These are phyloP conservation scores for Saccharomycopsis selenospora DNA, from an alignment of 805 yeast species.

Conservation along the genomic window DNA sequence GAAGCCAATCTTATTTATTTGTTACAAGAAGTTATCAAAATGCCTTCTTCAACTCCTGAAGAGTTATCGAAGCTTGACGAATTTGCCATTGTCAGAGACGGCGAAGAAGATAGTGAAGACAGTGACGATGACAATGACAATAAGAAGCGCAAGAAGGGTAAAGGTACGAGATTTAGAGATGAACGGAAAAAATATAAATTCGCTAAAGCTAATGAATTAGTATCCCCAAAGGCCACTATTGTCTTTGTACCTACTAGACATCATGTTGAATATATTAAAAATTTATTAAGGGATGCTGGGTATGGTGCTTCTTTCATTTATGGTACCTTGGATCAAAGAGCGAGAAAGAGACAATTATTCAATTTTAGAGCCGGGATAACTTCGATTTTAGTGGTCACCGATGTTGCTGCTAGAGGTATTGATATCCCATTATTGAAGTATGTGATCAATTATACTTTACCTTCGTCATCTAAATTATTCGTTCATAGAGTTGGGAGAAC, in stretches of 20 bases:
- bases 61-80: slow-evolving; percentile 48
- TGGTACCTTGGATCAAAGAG: slow-evolving; percentile 92
- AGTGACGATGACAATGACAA: slow-evolving; percentile 31
- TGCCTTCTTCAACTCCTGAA: slow-evolving; percentile 74
- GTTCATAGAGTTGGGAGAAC: slow-evolving; percentile 98
- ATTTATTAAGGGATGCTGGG: slow-evolving; percentile 66
- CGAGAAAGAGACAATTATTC: slow-evolving; percentile 81
- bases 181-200: slow-evolving; percentile 48
- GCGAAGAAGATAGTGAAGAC: slow-evolving; percentile 47
- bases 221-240: slow-evolving; percentile 81
- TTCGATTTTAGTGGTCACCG: slow-evolving; percentile 88
- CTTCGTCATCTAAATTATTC: slow-evolving; percentile 88
- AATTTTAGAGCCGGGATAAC: slow-evolving; percentile 82
- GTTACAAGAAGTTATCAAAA: slow-evolving; percentile 76
- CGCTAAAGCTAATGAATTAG: slow-evolving; percentile 77
- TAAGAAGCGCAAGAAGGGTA: slow-evolving; percentile 26
- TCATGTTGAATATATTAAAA: slow-evolving; percentile 87
- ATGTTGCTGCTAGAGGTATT: slow-evolving; percentile 98
- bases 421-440: slow-evolving; percentile 96
- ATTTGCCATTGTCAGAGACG: slow-evolving; percentile 42
- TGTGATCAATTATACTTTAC: slow-evolving; percentile 85
- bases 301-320: slow-evolving; percentile 83
- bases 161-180: slow-evolving; percentile 32
- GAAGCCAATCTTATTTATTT: slow-evolving; percentile 77
- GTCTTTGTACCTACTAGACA: slow-evolving; percentile 95